These are phyloP conservation scores for Wickerhamomyces bovis DNA, from an alignment of 805 yeast genomes.

Conservation along the genomic window DNA sequence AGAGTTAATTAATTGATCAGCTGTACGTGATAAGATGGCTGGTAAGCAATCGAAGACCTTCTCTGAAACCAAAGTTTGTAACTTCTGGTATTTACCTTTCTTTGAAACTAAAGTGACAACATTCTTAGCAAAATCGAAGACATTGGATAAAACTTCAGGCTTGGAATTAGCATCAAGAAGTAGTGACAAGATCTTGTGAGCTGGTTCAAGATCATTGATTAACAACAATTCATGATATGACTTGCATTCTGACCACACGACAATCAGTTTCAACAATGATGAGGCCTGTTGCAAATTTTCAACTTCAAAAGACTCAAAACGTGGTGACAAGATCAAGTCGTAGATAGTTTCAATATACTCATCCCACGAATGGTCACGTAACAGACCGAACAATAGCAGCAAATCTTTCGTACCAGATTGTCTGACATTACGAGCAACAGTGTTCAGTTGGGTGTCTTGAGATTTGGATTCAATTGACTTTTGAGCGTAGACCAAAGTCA, in stretches of 20 bases:
- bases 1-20: constrained; percentile 40
- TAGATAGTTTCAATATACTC: constrained; percentile 46
- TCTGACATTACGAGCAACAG: constrained; percentile 51
- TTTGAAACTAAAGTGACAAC: constrained; percentile 38
- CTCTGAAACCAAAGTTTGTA: constrained; percentile 55
- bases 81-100: constrained; percentile 38
- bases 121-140: constrained; percentile 47
- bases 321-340: constrained; percentile 49
- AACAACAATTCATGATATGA: constrained; percentile 46
- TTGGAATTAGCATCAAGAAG: constrained; percentile 54
- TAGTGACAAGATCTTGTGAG: constrained; percentile 48
- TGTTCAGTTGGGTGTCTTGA: constrained; percentile 19
- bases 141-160: constrained; percentile 52
- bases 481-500: constrained; percentile 48
- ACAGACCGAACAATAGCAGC: constrained; percentile 43
- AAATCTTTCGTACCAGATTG: constrained; percentile 64
- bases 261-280: constrained; percentile 59
- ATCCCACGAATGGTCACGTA: constrained; percentile 57
- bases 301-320: constrained; percentile 58
- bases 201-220: constrained; percentile 49
- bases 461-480: constrained; percentile 22
- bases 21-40: constrained; percentile 32
- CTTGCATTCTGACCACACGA: constrained; percentile 47
- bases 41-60: constrained; percentile 48
- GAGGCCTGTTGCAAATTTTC: constrained; percentile 86